Evolutionary conservation across 257 asterid genomes (phyloP).

Genomic region (Lantana camara): DNA sequence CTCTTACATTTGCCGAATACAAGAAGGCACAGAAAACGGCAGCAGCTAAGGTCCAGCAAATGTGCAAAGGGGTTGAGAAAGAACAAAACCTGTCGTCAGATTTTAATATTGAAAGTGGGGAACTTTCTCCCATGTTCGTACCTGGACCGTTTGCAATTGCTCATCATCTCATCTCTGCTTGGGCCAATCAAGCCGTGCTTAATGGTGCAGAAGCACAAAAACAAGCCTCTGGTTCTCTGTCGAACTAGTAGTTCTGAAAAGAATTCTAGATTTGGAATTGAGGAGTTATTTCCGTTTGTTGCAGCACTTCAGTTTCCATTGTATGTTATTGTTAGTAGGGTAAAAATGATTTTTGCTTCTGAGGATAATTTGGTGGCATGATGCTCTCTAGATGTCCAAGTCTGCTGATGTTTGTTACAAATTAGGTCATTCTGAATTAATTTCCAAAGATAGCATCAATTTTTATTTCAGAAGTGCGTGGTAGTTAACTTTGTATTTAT

Average conservation of each 20-base stretch:
- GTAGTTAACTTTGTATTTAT: too few species aligned
- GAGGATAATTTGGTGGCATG: background rate
- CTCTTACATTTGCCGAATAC: slow-evolving; percentile 75
- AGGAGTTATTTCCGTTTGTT: background rate
- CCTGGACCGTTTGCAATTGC: slow-evolving; percentile 98
- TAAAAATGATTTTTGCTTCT: too few species aligned
- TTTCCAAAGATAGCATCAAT: too few species aligned
- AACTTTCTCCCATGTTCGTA: slow-evolving; percentile 85
- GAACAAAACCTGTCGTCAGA: slow-evolving; percentile 76
- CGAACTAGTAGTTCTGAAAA: slow-evolving; percentile 48
- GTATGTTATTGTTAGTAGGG: too few species aligned
- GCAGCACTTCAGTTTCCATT: background rate
- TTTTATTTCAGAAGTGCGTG: too few species aligned
- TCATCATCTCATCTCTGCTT: slow-evolving; percentile 84
- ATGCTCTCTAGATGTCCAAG: background rate
- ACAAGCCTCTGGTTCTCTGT: slow-evolving; percentile 46
- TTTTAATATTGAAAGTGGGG: slow-evolving; percentile 88
- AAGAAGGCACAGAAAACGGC: slow-evolving; percentile 82
- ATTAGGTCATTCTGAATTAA: too few species aligned
- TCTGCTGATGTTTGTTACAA: too few species aligned
- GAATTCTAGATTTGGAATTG: background rate
- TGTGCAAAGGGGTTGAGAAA: slow-evolving; percentile 92
- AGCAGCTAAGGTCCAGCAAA: slow-evolving; percentile 81
- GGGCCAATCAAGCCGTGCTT: slow-evolving; percentile 65
- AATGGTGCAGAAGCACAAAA: slow-evolving; percentile 42